Conservation (phyloP, 345 rosid species). For the Lumnitzera littorea region DNA sequence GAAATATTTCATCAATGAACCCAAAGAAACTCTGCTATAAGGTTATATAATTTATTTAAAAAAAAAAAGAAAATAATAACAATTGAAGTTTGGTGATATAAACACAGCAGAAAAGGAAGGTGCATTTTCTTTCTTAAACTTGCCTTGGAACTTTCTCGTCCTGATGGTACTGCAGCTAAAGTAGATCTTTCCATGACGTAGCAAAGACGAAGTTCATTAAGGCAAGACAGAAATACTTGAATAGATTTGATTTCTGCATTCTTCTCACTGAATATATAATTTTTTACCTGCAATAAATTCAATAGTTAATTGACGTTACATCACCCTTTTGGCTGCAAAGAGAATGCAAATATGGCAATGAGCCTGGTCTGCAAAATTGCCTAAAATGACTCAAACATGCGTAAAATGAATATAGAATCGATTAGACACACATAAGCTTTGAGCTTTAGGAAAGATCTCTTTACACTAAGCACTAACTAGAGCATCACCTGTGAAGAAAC, state of each 20-base stretch:
- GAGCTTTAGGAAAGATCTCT: not conserved
- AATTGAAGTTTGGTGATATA: too few relatives aligned
- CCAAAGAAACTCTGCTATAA: too few relatives aligned
- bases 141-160: conserved; percentile 59
- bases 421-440: not conserved
- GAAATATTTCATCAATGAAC: too few relatives aligned
- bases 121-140: conserved; percentile 4
- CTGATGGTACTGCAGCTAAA: conserved; percentile 31
- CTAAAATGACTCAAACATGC: not conserved
- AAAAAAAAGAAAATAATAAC: too few relatives aligned
- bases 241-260: conserved; percentile 77
- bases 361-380: not conserved
- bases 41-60: too few relatives aligned
- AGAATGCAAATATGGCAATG: too few relatives aligned
- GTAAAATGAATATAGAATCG: not conserved
- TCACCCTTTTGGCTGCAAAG: not conserved
- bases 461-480: not conserved
- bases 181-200: conserved; percentile 54
- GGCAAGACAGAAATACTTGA: conserved; percentile 70
- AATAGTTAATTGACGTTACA: not conserved
- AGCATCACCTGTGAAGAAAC: conserved; percentile 61
- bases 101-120: too few relatives aligned
- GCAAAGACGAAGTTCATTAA: conserved; percentile 79
- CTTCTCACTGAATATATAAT: conserved; percentile 57
- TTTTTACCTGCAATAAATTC: conserved; percentile 52